Evolutionary conservation across 2,329 filamentous ascomycete species (phyloP).

Genomic region (Hymenoscyphus repandus): DNA sequence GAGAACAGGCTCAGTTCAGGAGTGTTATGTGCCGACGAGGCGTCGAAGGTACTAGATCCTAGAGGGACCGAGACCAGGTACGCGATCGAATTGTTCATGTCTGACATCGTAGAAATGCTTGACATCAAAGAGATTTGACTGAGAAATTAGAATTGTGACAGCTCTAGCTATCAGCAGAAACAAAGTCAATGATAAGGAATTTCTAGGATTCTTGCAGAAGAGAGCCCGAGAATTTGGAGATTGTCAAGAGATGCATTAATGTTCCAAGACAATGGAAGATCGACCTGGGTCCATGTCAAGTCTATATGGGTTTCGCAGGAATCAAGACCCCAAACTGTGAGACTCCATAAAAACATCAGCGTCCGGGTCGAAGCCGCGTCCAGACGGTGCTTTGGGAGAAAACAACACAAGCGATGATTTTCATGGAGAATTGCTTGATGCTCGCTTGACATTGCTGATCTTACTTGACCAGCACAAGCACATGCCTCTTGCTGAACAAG

Average conservation of each 20-base stretch:
- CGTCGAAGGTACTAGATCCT: too few species aligned
- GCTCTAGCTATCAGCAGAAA: not conserved
- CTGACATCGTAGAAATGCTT: conserved; percentile 2
- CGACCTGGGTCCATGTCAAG: not conserved
- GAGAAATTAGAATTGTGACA: too few species aligned
- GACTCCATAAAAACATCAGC: not conserved
- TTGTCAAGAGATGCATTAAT: not conserved
- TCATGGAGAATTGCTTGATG: not conserved
- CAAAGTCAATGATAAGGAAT: not conserved
- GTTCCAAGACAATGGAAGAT: not conserved
- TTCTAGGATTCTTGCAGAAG: not conserved
- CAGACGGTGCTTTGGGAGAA: not conserved
- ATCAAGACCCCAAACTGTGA: not conserved
- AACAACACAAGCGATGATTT: not conserved
- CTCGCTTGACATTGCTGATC: not conserved
- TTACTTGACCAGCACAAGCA: not conserved
- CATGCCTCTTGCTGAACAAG: not conserved
- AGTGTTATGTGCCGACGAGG: too few species aligned
- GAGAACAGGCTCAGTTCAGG: too few species aligned
- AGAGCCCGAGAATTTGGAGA: not conserved
- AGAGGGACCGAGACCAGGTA: conserved; percentile 3
- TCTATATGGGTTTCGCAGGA: not conserved
- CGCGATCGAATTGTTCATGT: conserved; percentile 2
- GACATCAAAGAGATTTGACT: not conserved
- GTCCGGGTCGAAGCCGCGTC: not conserved